phyloP scores from a whole-genome alignment of 805 yeast species.

The Komagataella phaffii region DNA sequence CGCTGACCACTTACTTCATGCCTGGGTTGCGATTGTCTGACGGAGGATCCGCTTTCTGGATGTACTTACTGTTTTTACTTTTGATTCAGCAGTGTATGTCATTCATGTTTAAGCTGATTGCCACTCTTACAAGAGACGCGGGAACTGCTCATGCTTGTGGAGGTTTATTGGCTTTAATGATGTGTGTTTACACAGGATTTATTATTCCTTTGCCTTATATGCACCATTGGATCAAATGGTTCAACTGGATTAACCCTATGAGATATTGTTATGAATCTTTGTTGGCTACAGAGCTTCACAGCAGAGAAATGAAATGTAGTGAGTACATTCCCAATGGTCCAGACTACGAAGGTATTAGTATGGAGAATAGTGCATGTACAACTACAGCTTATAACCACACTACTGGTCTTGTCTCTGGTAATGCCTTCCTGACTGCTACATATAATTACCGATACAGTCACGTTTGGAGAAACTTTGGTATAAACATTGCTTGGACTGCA shows the following conservation, averaged over 20 bases:
- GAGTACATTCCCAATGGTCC: constrained; percentile 37
- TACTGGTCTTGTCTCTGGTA: constrained; percentile 32
- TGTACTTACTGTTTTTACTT: constrained; percentile 30
- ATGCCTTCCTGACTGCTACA: constrained; percentile 26
- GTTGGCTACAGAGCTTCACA: constrained; percentile 43
- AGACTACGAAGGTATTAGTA: constrained; percentile 29
- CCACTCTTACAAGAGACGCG: constrained; percentile 37
- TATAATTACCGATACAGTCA: constrained; percentile 42
- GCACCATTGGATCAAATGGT: constrained; percentile 56
- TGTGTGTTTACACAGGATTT: constrained; percentile 45
- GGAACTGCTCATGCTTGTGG: constrained; percentile 43
- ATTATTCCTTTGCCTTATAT: constrained; percentile 24
- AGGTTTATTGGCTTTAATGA: constrained; percentile 39
- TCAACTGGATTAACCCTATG: constrained; percentile 34
- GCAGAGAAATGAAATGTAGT: constrained; percentile 37
- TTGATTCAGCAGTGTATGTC: constrained; percentile 38
- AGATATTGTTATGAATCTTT: constrained; percentile 37
- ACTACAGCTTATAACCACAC: constrained; percentile 31
- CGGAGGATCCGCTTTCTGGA: constrained; percentile 33
- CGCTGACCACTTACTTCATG: constrained; percentile 37
- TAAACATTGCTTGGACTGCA: constrained; percentile 25
- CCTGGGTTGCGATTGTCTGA: constrained; percentile 35
- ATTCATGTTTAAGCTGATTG: constrained; percentile 37
- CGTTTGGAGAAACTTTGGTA: constrained; percentile 72
- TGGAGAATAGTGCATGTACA: constrained; percentile 33